A percentile compares a stretch with the other conserved stretches of the same genome.
Evolutionary conservation across 1,139 yeast genomes (phyloP).

Genomic region (Pichia sp.): DNA sequence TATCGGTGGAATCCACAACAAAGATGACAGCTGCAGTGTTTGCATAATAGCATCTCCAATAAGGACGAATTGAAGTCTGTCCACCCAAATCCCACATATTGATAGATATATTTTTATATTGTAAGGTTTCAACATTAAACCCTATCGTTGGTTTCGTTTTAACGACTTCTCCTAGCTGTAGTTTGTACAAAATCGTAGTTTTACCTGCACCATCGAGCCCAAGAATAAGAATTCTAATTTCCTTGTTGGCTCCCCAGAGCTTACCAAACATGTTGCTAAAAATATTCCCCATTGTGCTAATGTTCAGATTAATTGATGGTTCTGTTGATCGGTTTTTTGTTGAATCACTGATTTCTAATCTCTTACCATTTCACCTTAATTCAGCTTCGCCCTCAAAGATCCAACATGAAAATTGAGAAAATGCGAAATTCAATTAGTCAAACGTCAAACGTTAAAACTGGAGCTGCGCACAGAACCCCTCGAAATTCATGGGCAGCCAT

Average conservation of each 20-base stretch:
- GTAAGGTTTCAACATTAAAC: slow-evolving; percentile 90
- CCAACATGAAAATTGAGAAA: neutral
- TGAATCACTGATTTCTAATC: no score
- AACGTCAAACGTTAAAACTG: no score
- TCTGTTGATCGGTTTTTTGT: neutral
- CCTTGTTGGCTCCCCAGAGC: slow-evolving; percentile 87
- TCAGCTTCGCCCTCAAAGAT: neutral
- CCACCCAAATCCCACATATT: slow-evolving; percentile 94
- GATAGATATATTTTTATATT: slow-evolving; percentile 82
- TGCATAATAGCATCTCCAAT: slow-evolving; percentile 96
- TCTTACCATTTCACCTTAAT: neutral
- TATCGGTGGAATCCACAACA: slow-evolving; percentile 95
- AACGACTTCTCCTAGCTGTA: slow-evolving; percentile 91
- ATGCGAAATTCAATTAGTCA: neutral
- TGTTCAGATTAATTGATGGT: neutral
- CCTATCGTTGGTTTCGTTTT: slow-evolving; percentile 96
- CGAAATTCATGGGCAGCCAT: no score
- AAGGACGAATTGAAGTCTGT: slow-evolving; percentile 92
- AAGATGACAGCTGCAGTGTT: slow-evolving; percentile 94
- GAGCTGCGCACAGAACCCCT: no score
- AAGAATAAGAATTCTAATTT: slow-evolving; percentile 81
- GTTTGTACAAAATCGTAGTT: slow-evolving; percentile 85
- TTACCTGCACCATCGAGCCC: slow-evolving; percentile 99
- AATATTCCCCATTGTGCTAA: slow-evolving; percentile 63
- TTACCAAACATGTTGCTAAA: slow-evolving; percentile 81